Base-by-base conservation (phyloP, 768 basidiomycete genomes). In the Pleurotus pulmonarius region DNA sequence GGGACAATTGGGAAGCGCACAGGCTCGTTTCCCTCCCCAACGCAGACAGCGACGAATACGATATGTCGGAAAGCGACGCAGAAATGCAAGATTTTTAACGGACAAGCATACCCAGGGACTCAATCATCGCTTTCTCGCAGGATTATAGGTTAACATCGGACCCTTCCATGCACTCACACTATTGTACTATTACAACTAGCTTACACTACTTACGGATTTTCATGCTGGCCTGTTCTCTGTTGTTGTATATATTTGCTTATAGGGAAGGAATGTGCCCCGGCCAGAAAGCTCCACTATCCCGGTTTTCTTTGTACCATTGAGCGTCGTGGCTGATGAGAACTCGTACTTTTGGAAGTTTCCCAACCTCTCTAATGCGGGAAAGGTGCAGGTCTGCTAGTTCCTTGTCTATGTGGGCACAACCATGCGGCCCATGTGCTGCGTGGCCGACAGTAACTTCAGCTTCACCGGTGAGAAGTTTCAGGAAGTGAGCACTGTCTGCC, bases 401-500 rank as follows among this genome's bases (percentile, higher is more conserved):
- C 63, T 72, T 73, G 61, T 83, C 68, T 16, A 58, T 57, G 58
- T 85, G 81, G 39, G 73, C 70, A 47, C 80, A 83, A 11, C 55
- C 59, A 44, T 65, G 56, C 22, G 60, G 5, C 3, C 51, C 51
- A 52, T 69, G 64, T 4, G 64, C 69, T 13, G 64, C 66, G 12
- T 46, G 60, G 15, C 41, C 41, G 5, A 66, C 65, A 3, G 74
- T 73, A 45, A 84, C 71, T 3, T 69, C 62, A 16, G 69, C 67
- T 58, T 78, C 72, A 9, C 78, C 77, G 0, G 73, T 79, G 53
- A 85, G 63, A 47, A 85, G 69, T 12, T 75, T 70, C 71, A 74
- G 73, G 63, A 82, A 77, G 60, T 85, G 84, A 1, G 80, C 83
- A 57, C 79, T 77, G 61, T 86, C 83, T 0, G 78, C 82, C 2